Percentiles rank a stretch among this genome's conserved stretches.
phyloP scores from a whole-genome alignment of 345 rosid genomes.

The Excoecaria cochinchinensis region DNA sequence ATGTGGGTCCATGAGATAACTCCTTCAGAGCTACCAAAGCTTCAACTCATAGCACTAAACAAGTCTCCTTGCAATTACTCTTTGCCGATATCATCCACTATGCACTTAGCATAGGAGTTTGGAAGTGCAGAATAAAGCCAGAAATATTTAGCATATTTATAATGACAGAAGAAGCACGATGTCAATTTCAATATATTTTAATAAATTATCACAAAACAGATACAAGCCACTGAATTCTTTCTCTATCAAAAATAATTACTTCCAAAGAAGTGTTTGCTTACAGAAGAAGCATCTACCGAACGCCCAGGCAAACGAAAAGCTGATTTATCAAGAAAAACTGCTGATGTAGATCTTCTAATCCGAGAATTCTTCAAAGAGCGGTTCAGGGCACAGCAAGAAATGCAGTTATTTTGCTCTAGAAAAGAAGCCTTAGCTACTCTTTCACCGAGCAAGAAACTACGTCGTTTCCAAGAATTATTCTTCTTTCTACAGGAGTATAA shows the following conservation, averaged over 20 bases:
- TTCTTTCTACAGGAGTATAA: conserved; percentile 31
- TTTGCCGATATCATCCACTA: neutral
- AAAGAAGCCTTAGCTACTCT: conserved; percentile 27
- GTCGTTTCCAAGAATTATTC: conserved; percentile 36
- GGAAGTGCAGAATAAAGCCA: neutral
- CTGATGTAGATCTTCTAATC: conserved; percentile 32
- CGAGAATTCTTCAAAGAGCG: conserved; percentile 36
- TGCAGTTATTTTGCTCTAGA: conserved; percentile 38
- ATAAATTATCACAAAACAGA: neutral
- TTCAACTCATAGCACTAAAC: neutral
- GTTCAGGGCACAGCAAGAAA: conserved; percentile 41
- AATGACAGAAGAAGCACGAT: neutral
- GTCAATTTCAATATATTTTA: neutral
- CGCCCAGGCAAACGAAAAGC: conserved; percentile 44
- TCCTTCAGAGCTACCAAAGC: neutral
- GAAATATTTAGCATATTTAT: neutral
- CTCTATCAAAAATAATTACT: too few species aligned
- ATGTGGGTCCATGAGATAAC: neutral
- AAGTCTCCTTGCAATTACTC: conserved; percentile 1
- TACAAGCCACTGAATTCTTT: neutral
- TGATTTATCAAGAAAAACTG: conserved; percentile 63
- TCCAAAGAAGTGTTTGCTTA: conserved; percentile 30
- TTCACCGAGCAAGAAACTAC: conserved; percentile 31
- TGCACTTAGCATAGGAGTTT: neutral
- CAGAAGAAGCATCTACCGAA: conserved; percentile 35